Evolutionary conservation across 768 basidiomycete genomes (phyloP).

Genomic region (Lactarius psammicola): DNA sequence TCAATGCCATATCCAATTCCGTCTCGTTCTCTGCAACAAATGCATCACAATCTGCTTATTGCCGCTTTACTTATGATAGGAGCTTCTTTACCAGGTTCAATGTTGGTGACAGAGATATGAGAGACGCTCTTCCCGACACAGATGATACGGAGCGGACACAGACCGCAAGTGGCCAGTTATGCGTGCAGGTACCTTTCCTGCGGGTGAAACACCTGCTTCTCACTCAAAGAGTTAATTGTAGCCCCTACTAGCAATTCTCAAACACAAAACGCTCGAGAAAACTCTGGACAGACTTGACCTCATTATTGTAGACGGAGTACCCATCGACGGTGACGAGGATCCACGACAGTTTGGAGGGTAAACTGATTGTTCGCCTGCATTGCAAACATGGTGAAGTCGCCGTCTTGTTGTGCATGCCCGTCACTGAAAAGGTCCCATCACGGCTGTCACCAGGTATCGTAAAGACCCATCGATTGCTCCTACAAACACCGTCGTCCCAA

Average conservation of each 20-base stretch:
- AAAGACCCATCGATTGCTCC: slow-evolving; percentile 74
- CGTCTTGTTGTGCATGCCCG: slow-evolving; percentile 9
- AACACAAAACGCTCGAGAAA: slow-evolving; percentile 72
- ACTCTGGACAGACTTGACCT: slow-evolving; percentile 75
- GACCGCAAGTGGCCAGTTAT: slow-evolving; percentile 61
- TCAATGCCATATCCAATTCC: slow-evolving; percentile 60
- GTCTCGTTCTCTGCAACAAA: slow-evolving; percentile 73
- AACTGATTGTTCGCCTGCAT: slow-evolving; percentile 65
- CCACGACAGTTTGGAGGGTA: slow-evolving; percentile 67
- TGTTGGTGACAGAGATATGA: slow-evolving; percentile 36
- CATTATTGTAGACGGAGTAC: slow-evolving; percentile 57
- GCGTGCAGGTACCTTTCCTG: slow-evolving; percentile 54
- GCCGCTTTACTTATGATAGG: slow-evolving; percentile 66
- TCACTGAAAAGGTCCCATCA: slow-evolving; percentile 13
- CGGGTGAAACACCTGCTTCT: background rate
- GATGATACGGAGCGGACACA: slow-evolving; percentile 40
- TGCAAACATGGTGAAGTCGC: slow-evolving; percentile 73
- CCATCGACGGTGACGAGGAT: slow-evolving; percentile 43
- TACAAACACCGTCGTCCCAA: slow-evolving; percentile 56
- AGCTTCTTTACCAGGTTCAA: slow-evolving; percentile 71
- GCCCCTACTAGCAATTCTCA: slow-evolving; percentile 73
- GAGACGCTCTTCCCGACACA: slow-evolving; percentile 26
- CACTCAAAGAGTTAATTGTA: slow-evolving; percentile 32
- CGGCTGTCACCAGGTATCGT: slow-evolving; percentile 54
- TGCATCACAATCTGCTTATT: slow-evolving; percentile 78